These are phyloP conservation scores for Osmozyma mogii DNA, from an alignment of 805 yeast genomes.

Conservation along the genomic window DNA sequence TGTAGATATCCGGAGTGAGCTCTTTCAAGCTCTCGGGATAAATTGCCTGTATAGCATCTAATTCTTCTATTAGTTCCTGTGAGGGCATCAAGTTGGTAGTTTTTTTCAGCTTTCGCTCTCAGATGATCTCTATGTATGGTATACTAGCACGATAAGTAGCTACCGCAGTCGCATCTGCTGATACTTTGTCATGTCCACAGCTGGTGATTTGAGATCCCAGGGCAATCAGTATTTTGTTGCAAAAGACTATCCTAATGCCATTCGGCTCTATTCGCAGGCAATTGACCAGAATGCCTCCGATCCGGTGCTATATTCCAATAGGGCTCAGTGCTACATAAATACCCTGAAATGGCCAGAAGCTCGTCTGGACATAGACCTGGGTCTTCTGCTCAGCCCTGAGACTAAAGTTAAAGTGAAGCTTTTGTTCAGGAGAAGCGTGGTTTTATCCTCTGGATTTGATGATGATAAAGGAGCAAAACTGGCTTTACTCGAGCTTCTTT, in stretches of 20 bases:
- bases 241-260: slow-evolving; percentile 43
- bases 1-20: slow-evolving; percentile 32
- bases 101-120: no score
- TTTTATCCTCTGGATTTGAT: slow-evolving; percentile 24
- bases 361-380: slow-evolving; percentile 41
- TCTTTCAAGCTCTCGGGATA: slow-evolving; percentile 55
- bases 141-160: no score
- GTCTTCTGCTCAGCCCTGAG: slow-evolving; percentile 29
- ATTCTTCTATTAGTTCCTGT: slow-evolving; percentile 60
- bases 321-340: slow-evolving; percentile 59
- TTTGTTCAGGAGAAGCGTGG: slow-evolving; percentile 42
- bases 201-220: slow-evolving; percentile 26
- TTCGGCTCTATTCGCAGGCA: slow-evolving; percentile 48
- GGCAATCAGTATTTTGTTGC: slow-evolving; percentile 50
- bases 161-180: no score
- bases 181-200: slow-evolving; percentile 12
- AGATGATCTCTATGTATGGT: no score
- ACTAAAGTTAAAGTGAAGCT: slow-evolving; percentile 37
- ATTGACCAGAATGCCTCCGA: slow-evolving; percentile 39
- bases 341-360: slow-evolving; percentile 43
- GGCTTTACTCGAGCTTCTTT: slow-evolving; percentile 29
- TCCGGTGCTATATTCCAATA: slow-evolving; percentile 56
- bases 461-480: slow-evolving; percentile 16
- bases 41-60: slow-evolving; percentile 79
- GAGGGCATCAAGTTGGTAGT: slow-evolving; percentile 23